These are phyloP conservation scores for Colletotrichum spaethianum DNA, from an alignment of 2,329 filamentous ascomycete species.

Conservation along the genomic window DNA sequence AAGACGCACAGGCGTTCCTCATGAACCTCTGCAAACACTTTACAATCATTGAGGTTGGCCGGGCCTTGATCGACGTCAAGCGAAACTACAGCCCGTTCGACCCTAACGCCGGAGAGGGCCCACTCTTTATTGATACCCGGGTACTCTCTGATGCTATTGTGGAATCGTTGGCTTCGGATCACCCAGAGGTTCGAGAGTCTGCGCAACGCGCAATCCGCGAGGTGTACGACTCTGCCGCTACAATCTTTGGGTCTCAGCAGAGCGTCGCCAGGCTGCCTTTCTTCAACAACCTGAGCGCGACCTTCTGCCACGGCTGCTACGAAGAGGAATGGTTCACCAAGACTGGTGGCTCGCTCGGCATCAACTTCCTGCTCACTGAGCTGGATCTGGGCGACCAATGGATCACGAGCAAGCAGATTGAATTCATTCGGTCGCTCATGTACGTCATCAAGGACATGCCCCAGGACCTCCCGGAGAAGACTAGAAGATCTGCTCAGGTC, in stretches of 20 bases:
- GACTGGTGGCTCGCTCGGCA: constrained; percentile 90
- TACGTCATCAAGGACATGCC: constrained; percentile 99
- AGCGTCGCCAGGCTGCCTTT: constrained; percentile 84
- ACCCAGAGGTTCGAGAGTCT: constrained; percentile 83
- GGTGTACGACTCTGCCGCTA: constrained; percentile 81
- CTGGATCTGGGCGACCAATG: constrained; percentile 88
- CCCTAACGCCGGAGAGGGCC: constrained; percentile 87
- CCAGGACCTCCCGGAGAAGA: constrained; percentile 91
- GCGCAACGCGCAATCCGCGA: constrained; percentile 84
- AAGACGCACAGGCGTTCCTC: constrained; percentile 82
- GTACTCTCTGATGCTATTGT: constrained; percentile 91
- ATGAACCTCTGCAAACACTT: constrained; percentile 90
- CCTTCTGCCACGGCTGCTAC: constrained; percentile 95
- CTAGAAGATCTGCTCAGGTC: constrained; percentile 84
- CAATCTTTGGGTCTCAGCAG: constrained; percentile 82
- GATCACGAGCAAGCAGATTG: constrained; percentile 85
- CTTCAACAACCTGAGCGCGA: constrained; percentile 85
- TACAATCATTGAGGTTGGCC: constrained; percentile 89
- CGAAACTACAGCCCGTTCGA: constrained; percentile 85
- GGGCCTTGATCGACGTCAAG: constrained; percentile 85
- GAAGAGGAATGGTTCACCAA: constrained; percentile 99
- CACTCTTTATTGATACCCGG: constrained; percentile 87
- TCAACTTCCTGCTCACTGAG: constrained; percentile 88
- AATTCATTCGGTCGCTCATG: constrained; percentile 91
- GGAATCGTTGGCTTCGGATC: constrained; percentile 90